Evolutionary conservation across 208 protist species (phyloP), one percentile per base, ranked within the genome.

Genomic region (Balamuthia mandrillaris): DNA sequence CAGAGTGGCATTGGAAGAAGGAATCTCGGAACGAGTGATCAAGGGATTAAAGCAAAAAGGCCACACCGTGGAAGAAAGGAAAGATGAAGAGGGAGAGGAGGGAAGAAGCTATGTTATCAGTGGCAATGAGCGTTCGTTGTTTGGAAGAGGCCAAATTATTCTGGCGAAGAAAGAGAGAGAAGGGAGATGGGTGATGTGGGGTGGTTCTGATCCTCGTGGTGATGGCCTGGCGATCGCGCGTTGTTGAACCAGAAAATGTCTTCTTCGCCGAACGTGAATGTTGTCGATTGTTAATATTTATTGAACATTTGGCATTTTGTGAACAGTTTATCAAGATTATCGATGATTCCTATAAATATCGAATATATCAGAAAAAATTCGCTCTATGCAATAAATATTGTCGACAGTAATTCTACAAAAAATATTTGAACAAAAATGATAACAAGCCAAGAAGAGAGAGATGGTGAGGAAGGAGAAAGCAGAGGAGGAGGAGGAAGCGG

Each of bases 131-230:
- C 81, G 88, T 0, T 24, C 79, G 21, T 14, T 75, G 29, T 89
- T 93, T 82, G 90, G 90, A 18, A 63, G 88, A 27, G 90, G 87
- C n/a, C 90, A 93, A 81, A 82, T 93, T 29, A 93, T 93, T 33
- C 37, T 56, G 18, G 54, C 61, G 3, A 27, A 65, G 7, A 42
- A 31, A n/a, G 44, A 12, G 7, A 37, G 27, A 27, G 56, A n/a
- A n/a, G n/a, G n/a, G n/a, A n/a, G n/a, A n/a, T n/a, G 52, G 1
- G 16, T 94, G n/a, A 56, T 89, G 1, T 85, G 37, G 27, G 88
- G 82, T 41, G 91, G 91, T 12, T 87, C 70, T 35, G 91, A 94
- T 65, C 66, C 60, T 2, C 87, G 90, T 16, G 85, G 75, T 56
- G 91, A 94, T 66, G 91, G 91, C 31, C 33, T 87, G 70, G 84